Conservation (phyloP, 768 basidiomycete species). For the Suillus sp. region DNA sequence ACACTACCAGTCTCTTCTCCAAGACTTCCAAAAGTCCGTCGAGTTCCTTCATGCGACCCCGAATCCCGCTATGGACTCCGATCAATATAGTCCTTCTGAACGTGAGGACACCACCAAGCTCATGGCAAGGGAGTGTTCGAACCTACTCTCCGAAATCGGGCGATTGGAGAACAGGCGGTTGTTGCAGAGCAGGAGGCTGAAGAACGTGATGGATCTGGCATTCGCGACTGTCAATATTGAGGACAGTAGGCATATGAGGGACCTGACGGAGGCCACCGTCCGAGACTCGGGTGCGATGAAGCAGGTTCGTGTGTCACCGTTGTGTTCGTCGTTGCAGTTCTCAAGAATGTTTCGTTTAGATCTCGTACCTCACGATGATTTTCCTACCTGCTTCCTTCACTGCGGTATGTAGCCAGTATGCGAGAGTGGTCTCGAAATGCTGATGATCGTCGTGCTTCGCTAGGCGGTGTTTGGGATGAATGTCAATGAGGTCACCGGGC, state of each 20-base stretch:
- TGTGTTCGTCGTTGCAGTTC: neutral
- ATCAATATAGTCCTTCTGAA: conserved; percentile 14
- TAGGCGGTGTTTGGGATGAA: conserved; percentile 35
- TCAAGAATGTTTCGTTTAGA: conserved; percentile 30
- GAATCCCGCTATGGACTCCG: conserved; percentile 47
- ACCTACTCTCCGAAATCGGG: conserved; percentile 47
- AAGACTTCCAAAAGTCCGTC: conserved; percentile 56
- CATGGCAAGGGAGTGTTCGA: conserved; percentile 13
- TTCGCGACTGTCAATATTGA: conserved; percentile 55
- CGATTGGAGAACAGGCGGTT: conserved; percentile 41
- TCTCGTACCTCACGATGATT: conserved; percentile 56
- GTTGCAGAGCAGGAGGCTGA: conserved; percentile 32
- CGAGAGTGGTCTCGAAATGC: neutral
- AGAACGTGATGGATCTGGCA: conserved; percentile 35
- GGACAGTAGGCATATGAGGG: conserved; percentile 38
- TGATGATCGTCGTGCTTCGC: conserved; percentile 18
- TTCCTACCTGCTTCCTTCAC: conserved; percentile 56
- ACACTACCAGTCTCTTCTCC: conserved; percentile 55
- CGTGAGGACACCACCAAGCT: conserved; percentile 5
- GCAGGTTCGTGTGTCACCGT: conserved; percentile 20
- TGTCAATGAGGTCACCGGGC: conserved; percentile 31
- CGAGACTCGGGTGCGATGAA: conserved; percentile 22
- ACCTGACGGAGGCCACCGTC: conserved; percentile 13
- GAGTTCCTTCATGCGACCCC: conserved; percentile 49
- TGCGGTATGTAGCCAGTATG: conserved; percentile 22